Percentiles rank a stretch among this genome's conserved stretches.
phyloP scores from a whole-genome alignment of 2,329 filamentous ascomycete species.

The Curvularia eragrostidis region DNA sequence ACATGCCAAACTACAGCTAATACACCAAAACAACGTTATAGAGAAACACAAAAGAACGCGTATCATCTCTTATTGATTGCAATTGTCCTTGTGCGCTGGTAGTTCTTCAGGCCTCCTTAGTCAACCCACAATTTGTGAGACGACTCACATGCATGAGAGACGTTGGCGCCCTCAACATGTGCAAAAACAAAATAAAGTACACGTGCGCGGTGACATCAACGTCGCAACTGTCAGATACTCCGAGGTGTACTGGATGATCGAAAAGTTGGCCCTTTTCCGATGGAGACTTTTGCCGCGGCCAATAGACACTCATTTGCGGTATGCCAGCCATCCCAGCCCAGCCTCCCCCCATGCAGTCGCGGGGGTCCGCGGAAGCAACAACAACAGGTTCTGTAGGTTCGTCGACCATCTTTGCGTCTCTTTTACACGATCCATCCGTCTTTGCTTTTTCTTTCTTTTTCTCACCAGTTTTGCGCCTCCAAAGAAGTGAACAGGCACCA shows the following conservation, averaged over 20 bases:
- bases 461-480: not conserved
- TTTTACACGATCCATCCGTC: not conserved
- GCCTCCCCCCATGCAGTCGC: conserved; percentile 7
- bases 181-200: not conserved
- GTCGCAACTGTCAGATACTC: conserved; percentile 4
- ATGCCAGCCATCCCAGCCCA: conserved; percentile 11
- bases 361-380: conserved; percentile 14
- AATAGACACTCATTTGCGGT: conserved; percentile 12
- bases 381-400: conserved; percentile 17
- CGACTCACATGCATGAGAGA: not conserved
- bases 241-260: not conserved
- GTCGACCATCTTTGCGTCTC: conserved; percentile 8
- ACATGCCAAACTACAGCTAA: not conserved
- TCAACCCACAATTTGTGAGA: not conserved
- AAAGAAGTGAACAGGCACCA: conserved; percentile 13
- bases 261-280: conserved; percentile 5
- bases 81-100: not conserved
- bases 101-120: not conserved
- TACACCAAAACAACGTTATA: not conserved
- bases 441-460: not conserved
- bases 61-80: not conserved
- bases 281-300: conserved; percentile 13
- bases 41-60: not conserved
- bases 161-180: not conserved
- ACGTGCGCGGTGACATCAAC: conserved; percentile 1